These are phyloP conservation scores for Bacidia gigantensis DNA, from an alignment of 495 filamentous ascomycete species.

Conservation along the genomic window DNA sequence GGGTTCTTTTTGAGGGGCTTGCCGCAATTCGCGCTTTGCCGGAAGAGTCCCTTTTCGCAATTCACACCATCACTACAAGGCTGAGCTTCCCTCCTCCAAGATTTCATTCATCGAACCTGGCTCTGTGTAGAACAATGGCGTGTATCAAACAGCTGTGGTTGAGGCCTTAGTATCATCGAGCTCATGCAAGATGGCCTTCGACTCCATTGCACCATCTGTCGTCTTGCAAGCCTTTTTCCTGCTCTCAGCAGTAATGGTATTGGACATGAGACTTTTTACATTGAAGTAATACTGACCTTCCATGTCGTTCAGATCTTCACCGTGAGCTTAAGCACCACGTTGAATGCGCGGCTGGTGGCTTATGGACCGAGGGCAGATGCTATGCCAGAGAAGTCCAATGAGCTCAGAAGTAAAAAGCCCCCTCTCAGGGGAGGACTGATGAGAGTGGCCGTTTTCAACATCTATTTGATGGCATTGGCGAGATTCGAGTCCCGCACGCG, in stretches of 20 bases:
- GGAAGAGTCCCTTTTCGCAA: no score
- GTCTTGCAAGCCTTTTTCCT: neutral
- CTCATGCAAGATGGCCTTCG: neutral
- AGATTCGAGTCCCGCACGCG: slow-evolving; percentile 57
- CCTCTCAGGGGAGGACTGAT: neutral
- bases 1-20: neutral
- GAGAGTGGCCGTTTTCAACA: slow-evolving; percentile 9
- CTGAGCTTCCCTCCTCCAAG: no score
- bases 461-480: slow-evolving; percentile 39
- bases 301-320: slow-evolving; percentile 39
- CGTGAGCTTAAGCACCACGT: slow-evolving; percentile 34
- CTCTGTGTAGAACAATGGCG: no score
- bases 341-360: slow-evolving; percentile 39
- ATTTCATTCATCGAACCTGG: no score
- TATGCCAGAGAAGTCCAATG: neutral
- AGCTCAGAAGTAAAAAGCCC: slow-evolving; percentile 8
- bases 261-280: no score
- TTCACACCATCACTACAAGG: no score
- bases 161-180: no score
- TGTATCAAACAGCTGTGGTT: no score
- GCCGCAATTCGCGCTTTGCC: neutral
- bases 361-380: slow-evolving; percentile 43
- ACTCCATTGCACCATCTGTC: neutral
- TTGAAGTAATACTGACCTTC: neutral
- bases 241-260: neutral